Base-by-base conservation (phyloP, 345 rosid species). In the Kernera saxatilis region DNA sequence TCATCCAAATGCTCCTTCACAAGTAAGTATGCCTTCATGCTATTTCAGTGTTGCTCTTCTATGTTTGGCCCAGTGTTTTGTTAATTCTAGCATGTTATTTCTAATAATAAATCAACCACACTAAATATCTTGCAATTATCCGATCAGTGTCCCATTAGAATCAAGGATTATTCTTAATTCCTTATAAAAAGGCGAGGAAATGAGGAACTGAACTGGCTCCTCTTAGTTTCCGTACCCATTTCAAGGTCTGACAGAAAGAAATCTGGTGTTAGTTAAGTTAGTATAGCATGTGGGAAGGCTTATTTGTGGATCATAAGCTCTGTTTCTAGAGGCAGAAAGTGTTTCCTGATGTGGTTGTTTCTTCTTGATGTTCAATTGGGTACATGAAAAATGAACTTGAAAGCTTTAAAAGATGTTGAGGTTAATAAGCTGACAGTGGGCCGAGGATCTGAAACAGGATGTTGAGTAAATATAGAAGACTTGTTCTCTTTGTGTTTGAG, bases 1-100 rank as follows among this genome's bases (percentile, higher is more conserved):
- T 48, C 77, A 78, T 75, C 81, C 89, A 49, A 43, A 74, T 64
- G 82, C 80, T 76, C 79, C 93, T 64, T 91, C 98, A 18, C 97
- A 86, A 89, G 99, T 94, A 72, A 67, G 83, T 39, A 26, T 64
- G 25, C 57, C 51, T 23, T 12, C 60, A 39, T 64, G 49, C 26
- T 35, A 22, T 26, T 33, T 68, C 62, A 21, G 44, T 74, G n/a
- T 26, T 48, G 18, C 35, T 46, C 52, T 27, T 72, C 14, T 30
- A 17, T 53, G 2, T 41, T 55, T 64, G 17, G 22, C 32, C 22
- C 23, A 6, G 40, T 73, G 14, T 18, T 25, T 46, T 25, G 13
- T 46, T 58, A 59, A 1, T 35, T 17, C 19, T 46, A 39, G 64
- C 30, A 37, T 58, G 21, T 23, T 7, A 21, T 6, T 58, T 13